These are phyloP conservation scores for Hypseocharis bilobata DNA, from an alignment of 441 rosid species.

Conservation along the genomic window DNA sequence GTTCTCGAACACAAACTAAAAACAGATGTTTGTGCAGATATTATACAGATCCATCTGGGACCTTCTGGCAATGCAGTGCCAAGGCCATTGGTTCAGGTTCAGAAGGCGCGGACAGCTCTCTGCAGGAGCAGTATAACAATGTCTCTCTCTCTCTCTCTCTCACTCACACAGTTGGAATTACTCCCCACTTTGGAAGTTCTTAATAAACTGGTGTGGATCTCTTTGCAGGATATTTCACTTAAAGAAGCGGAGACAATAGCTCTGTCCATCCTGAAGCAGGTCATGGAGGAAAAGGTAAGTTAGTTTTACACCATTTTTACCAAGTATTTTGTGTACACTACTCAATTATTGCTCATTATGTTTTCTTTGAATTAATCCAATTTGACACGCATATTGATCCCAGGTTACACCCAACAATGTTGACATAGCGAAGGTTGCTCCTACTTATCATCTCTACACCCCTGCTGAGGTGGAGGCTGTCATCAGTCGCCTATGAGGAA, in stretches of 20 bases:
- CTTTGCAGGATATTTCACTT: slow-evolving; percentile 66
- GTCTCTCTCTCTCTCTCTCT: slow-evolving; percentile 18
- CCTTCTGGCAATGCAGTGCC: slow-evolving; percentile 98
- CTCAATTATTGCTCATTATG: not conserved
- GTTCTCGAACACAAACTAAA: slow-evolving; percentile 4
- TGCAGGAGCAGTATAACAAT: slow-evolving; percentile 94
- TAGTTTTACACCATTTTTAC: too few relatives aligned
- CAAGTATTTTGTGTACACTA: too few relatives aligned
- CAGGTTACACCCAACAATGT: slow-evolving; percentile 95
- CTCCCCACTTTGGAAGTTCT: not conserved
- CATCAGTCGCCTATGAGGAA: slow-evolving; percentile 54
- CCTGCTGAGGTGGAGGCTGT: slow-evolving; percentile 92
- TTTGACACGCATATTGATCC: slow-evolving; percentile 10
- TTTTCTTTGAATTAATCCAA: not conserved
- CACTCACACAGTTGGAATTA: not conserved
- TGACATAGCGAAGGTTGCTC: slow-evolving; percentile 85
- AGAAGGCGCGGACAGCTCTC: slow-evolving; percentile 94
- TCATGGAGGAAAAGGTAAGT: slow-evolving; percentile 91
- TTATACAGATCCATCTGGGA: slow-evolving; percentile 93
- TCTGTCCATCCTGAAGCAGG: slow-evolving; percentile 86
- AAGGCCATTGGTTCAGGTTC: slow-evolving; percentile 97
- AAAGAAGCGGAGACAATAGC: slow-evolving; percentile 85
- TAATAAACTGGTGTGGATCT: not conserved
- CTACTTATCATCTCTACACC: slow-evolving; percentile 76
- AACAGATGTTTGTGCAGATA: slow-evolving; percentile 41